A percentile compares a stretch with the other conserved stretches of the same genome.
Evolutionary conservation across 108 stramenopile genomes (phyloP).

Genomic region (Pseudonitzschia multiseries): DNA sequence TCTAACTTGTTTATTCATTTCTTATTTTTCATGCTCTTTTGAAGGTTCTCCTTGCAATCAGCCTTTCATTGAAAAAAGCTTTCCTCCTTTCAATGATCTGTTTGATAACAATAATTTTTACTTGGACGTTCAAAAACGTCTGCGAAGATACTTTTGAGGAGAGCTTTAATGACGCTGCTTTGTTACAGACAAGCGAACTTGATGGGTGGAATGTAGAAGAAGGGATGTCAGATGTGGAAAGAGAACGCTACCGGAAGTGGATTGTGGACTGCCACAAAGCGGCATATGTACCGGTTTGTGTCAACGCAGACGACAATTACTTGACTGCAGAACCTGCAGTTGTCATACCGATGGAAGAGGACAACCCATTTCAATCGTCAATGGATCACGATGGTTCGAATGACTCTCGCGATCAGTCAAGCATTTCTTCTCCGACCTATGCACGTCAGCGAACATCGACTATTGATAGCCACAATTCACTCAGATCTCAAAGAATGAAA

Average conservation of each 20-base stretch:
- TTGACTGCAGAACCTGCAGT: slow-evolving; percentile 68
- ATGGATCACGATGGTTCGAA: background rate
- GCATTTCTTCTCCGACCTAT: background rate
- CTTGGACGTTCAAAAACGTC: slow-evolving; percentile 46
- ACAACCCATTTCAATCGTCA: background rate
- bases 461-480: slow-evolving; percentile 8
- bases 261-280: slow-evolving; percentile 88
- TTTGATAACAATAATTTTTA: slow-evolving; percentile 56
- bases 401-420: slow-evolving; percentile 15
- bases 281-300: slow-evolving; percentile 83
- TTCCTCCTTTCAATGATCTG: slow-evolving; percentile 69
- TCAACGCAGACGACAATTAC: slow-evolving; percentile 58
- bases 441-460: slow-evolving; percentile 12
- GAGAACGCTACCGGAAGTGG: slow-evolving; percentile 76
- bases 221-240: slow-evolving; percentile 47
- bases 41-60: slow-evolving; percentile 38
- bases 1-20: background rate
- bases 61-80: slow-evolving; percentile 60
- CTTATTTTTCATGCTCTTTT: background rate
- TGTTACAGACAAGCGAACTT: slow-evolving; percentile 80
- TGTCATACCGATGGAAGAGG: background rate
- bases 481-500: background rate
- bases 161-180: slow-evolving; percentile 71
- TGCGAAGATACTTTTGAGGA: slow-evolving; percentile 52
- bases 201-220: slow-evolving; percentile 73